phyloP scores from a whole-genome alignment of 2,329 filamentous ascomycete species.

The Aspergillus hortae region DNA sequence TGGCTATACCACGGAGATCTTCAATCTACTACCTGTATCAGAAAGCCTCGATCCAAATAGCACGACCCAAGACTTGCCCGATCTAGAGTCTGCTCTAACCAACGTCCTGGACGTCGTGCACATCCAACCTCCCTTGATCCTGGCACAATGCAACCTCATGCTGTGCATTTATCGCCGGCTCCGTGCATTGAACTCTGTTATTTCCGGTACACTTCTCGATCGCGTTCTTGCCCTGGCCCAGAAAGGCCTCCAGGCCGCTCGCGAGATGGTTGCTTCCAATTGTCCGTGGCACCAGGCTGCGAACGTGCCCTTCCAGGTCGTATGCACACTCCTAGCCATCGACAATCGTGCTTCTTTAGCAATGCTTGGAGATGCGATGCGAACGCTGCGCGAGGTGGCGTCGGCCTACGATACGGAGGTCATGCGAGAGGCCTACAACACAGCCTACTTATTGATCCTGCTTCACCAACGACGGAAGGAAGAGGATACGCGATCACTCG shows the following conservation, averaged over 20 bases:
- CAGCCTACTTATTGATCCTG: conserved; percentile 52
- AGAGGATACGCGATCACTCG: conserved; percentile 38
- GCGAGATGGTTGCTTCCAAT: conserved; percentile 42
- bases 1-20: conserved; percentile 48
- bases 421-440: conserved; percentile 53
- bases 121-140: conserved; percentile 41
- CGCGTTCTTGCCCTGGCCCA: conserved; percentile 45
- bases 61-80: conserved; percentile 35
- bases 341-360: conserved; percentile 50
- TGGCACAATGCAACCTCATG: conserved; percentile 54
- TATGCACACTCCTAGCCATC: conserved; percentile 55
- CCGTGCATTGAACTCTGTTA: conserved; percentile 48
- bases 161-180: conserved; percentile 56
- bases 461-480: conserved; percentile 52
- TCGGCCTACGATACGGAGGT: conserved; percentile 45
- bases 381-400: conserved; percentile 42
- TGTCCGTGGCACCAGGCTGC: conserved; percentile 59
- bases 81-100: conserved; percentile 44
- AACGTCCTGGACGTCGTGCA: conserved; percentile 42
- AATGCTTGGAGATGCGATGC: conserved; percentile 51
- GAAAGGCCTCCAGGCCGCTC: conserved; percentile 47
- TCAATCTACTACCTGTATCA: conserved; percentile 52
- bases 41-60: conserved; percentile 53
- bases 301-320: conserved; percentile 58
- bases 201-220: conserved; percentile 44